Percentiles rank a stretch among this genome's conserved stretches.
These are phyloP conservation scores for Parietichytrium sp. DNA, from an alignment of 108 stramenopile species.

Conservation along the genomic window DNA sequence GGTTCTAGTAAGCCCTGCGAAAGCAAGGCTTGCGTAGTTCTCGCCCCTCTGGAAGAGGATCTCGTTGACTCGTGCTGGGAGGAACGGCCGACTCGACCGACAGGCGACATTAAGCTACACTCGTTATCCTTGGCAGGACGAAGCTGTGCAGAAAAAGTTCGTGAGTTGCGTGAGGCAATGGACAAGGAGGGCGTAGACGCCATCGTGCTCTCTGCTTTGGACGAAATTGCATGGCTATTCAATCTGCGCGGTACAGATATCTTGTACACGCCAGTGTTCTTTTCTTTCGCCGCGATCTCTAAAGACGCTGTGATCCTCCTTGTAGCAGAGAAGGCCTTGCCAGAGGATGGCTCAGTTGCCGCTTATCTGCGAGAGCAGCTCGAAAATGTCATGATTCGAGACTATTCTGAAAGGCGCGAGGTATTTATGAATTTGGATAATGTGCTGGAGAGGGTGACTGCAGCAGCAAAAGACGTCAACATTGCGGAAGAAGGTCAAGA, in stretches of 20 bases:
- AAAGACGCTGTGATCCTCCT: conserved; percentile 67
- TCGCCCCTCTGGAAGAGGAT: conserved; percentile 48
- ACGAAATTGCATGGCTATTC: conserved; percentile 93
- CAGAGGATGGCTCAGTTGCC: not conserved
- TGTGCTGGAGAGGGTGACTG: too few species aligned
- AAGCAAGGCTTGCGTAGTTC: not conserved
- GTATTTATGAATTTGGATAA: too few species aligned
- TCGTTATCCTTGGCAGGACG: conserved; percentile 83
- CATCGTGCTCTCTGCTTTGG: conserved; percentile 80
- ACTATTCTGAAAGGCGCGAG: too few species aligned
- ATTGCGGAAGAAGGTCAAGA: not conserved
- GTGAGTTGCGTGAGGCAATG: conserved; percentile 70
- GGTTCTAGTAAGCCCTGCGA: not conserved
- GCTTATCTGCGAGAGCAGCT: not conserved
- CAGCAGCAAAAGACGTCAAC: too few species aligned
- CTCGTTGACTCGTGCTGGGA: conserved; percentile 87
- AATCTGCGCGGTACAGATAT: conserved; percentile 87
- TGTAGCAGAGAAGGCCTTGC: not conserved
- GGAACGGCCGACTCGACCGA: conserved; percentile 72
- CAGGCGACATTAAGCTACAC: conserved; percentile 78
- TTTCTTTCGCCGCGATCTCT: conserved; percentile 82
- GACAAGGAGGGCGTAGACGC: conserved; percentile 72
- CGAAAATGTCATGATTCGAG: not conserved
- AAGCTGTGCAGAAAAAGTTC: conserved; percentile 73
- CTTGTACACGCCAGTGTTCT: conserved; percentile 75